phyloP scores from a whole-genome alignment of 1,139 yeast species.

The Yamadazyma aaseri region DNA sequence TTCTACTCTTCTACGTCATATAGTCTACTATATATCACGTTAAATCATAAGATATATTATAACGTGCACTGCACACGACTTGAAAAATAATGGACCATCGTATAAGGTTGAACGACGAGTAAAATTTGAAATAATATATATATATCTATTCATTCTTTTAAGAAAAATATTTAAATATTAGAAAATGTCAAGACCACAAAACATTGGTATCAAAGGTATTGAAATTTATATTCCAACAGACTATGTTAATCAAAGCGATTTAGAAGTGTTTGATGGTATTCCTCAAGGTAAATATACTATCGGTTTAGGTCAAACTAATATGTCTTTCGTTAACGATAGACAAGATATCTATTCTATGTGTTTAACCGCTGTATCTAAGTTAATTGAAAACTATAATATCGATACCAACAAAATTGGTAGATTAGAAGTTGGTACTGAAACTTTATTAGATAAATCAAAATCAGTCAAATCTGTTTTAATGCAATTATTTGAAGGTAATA shows the following conservation, averaged over 20 bases:
- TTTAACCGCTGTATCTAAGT: slow-evolving; percentile 75
- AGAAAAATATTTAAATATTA: not conserved
- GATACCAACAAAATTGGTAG: slow-evolving; percentile 86
- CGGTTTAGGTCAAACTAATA: slow-evolving; percentile 97
- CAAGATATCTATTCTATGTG: slow-evolving; percentile 95
- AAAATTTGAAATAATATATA: slow-evolving; percentile 3
- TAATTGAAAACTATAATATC: slow-evolving; percentile 76
- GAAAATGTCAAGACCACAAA: slow-evolving; percentile 30
- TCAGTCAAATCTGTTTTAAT: slow-evolving; percentile 94
- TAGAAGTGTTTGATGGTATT: slow-evolving; percentile 82
- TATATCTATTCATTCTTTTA: slow-evolving; percentile 3
- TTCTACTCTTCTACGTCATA: too few species aligned
- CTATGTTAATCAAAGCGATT: slow-evolving; percentile 84
- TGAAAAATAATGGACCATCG: slow-evolving; percentile 6
- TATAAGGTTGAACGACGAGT: slow-evolving; percentile 10
- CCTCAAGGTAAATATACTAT: slow-evolving; percentile 96
- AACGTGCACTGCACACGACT: slow-evolving; percentile 3
- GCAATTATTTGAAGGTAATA: slow-evolving; percentile 88
- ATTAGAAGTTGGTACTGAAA: slow-evolving; percentile 98
- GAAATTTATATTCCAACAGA: slow-evolving; percentile 84
- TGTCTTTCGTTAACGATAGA: slow-evolving; percentile 96
- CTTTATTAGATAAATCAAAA: slow-evolving; percentile 94
- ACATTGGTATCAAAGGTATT: slow-evolving; percentile 94
- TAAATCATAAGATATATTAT: too few species aligned
- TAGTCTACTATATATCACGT: too few species aligned